Evolutionary conservation across 768 basidiomycete species (phyloP).

Genomic region (Lactifluus rugatus): DNA sequence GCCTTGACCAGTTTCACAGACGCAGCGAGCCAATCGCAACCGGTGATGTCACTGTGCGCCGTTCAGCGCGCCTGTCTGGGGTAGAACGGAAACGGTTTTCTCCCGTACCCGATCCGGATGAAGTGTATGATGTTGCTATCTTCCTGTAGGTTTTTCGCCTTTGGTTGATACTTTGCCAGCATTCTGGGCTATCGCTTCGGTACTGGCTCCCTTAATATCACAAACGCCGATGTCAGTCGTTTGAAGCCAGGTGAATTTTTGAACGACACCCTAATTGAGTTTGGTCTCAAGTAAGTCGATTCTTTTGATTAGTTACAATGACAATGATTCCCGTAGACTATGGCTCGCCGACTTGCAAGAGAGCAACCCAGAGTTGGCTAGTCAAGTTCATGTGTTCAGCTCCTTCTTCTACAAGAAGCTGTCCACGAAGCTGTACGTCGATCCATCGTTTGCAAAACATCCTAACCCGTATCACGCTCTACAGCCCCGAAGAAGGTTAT

Average conservation of each 20-base stretch:
- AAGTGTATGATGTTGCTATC: conserved; percentile 10
- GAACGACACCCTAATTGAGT: conserved; percentile 95
- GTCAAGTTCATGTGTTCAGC: conserved; percentile 83
- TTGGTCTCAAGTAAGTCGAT: conserved; percentile 73
- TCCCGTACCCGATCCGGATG: conserved; percentile 15
- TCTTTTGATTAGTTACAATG: neutral
- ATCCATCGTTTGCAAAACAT: neutral
- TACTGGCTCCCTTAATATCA: conserved; percentile 73
- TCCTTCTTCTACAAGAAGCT: conserved; percentile 98
- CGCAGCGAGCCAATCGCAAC: neutral
- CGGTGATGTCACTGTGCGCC: conserved; percentile 6
- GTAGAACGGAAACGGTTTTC: neutral
- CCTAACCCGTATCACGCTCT: neutral
- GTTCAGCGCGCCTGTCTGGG: conserved; percentile 16
- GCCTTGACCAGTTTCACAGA: neutral
- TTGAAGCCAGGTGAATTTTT: conserved; percentile 75
- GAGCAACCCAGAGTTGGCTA: conserved; percentile 49
- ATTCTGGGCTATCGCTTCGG: conserved; percentile 67
- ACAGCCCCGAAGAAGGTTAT: conserved; percentile 56
- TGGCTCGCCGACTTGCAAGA: conserved; percentile 55
- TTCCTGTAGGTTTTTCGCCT: neutral
- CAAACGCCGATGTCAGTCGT: conserved; percentile 64
- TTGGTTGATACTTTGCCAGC: conserved; percentile 30
- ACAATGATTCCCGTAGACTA: conserved; percentile 35
- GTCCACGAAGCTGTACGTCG: conserved; percentile 50